Evolutionary conservation across 2,329 filamentous ascomycete genomes (phyloP).

Genomic region (Stachybotrys chlorohalonatus): DNA sequence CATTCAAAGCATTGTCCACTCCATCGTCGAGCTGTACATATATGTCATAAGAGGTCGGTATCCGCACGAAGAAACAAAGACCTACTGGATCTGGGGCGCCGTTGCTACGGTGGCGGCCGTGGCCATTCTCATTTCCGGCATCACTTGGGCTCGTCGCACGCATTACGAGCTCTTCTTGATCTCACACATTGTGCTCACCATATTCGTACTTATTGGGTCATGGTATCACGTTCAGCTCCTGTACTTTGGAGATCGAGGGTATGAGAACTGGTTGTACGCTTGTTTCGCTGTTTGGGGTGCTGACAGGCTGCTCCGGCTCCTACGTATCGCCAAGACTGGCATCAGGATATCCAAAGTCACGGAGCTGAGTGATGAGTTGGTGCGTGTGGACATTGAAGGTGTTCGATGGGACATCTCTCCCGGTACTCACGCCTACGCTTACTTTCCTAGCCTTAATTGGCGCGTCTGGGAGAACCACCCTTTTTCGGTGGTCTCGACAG

Average conservation of each 20-base stretch:
- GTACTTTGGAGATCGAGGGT: conserved; percentile 5
- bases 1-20: conserved; percentile 28
- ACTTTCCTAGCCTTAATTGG: conserved; percentile 36
- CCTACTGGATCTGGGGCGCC: conserved; percentile 32
- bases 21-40: conserved; percentile 12
- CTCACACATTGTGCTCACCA: conserved; percentile 26
- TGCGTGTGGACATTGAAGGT: conserved; percentile 32
- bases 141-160: conserved; percentile 20
- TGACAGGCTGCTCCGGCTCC: conserved; percentile 32
- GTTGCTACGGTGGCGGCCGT: conserved; percentile 22
- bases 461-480: conserved; percentile 45
- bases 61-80: conserved; percentile 10
- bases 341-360: conserved; percentile 25
- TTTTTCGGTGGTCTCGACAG: conserved; percentile 28
- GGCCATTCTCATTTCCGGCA: conserved; percentile 16
- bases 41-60: conserved; percentile 20
- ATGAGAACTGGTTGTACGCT: conserved; percentile 32
- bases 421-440: conserved; percentile 32
- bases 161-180: conserved; percentile 32
- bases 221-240: conserved; percentile 28
- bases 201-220: conserved; percentile 27
- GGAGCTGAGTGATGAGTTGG: conserved; percentile 18
- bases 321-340: conserved; percentile 27
- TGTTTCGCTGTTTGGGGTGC: conserved; percentile 21
- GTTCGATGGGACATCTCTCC: conserved; percentile 21